A percentile compares a stretch with the other conserved stretches of the same genome.
These are phyloP conservation scores for Tricholomella constricta DNA, from an alignment of 768 basidiomycete genomes.

Conservation along the genomic window DNA sequence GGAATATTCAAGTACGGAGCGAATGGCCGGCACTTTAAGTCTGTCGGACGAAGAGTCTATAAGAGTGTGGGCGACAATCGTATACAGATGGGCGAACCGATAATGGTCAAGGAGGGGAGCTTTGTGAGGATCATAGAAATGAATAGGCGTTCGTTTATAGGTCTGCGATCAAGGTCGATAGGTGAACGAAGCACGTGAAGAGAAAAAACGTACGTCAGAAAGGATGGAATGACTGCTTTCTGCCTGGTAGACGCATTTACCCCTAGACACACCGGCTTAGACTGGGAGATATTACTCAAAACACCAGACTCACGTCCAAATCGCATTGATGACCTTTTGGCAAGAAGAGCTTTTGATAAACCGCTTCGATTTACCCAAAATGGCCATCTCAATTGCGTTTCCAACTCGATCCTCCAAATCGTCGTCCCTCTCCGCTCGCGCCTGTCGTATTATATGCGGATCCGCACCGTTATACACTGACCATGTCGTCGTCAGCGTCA, in stretches of 20 bases:
- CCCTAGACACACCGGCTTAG: constrained; percentile 43
- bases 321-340: constrained; percentile 86
- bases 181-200: not conserved
- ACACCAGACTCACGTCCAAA: constrained; percentile 62
- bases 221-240: constrained; percentile 87
- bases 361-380: constrained; percentile 80
- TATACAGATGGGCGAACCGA: constrained; percentile 49
- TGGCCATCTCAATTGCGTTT: constrained; percentile 92
- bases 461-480: constrained; percentile 79
- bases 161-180: constrained; percentile 50
- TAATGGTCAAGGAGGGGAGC: constrained; percentile 96
- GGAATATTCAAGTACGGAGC: constrained; percentile 85
- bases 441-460: constrained; percentile 53
- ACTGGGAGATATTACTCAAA: not conserved
- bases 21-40: constrained; percentile 91
- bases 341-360: constrained; percentile 90
- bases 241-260: constrained; percentile 89
- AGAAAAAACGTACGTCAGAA: constrained; percentile 66
- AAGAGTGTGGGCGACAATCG: not conserved
- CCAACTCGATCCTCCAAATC: constrained; percentile 81
- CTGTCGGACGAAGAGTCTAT: constrained; percentile 36
- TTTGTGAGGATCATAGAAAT: constrained; percentile 93
- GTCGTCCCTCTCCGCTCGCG: constrained; percentile 64
- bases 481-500: constrained; percentile 80
- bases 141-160: constrained; percentile 89